phyloP scores from a whole-genome alignment of 208 protist genomes.

The Trypanosoma lewisi region DNA sequence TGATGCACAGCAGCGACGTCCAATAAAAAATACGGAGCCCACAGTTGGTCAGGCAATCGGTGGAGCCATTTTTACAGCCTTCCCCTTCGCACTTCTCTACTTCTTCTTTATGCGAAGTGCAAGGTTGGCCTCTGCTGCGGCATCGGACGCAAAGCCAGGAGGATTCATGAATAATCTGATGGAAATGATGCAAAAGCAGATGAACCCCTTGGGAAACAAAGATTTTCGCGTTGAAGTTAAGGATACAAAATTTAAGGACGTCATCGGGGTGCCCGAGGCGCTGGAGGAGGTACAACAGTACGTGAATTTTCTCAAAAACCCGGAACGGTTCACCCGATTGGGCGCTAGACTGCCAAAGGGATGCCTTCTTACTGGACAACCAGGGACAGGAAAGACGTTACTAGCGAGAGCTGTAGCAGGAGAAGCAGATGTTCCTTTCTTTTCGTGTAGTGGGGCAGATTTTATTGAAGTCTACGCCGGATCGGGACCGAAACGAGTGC shows the following conservation, averaged over 20 bases:
- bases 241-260: slow-evolving; percentile 82
- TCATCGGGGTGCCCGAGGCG: slow-evolving; percentile 92
- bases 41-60: slow-evolving; percentile 52
- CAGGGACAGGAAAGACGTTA: slow-evolving; percentile 97
- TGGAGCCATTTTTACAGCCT: slow-evolving; percentile 45
- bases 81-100: slow-evolving; percentile 64
- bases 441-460: slow-evolving; percentile 91
- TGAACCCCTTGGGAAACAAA: slow-evolving; percentile 64
- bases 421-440: slow-evolving; percentile 95
- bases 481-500: slow-evolving; percentile 93
- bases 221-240: slow-evolving; percentile 78
- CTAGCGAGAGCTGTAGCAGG: slow-evolving; percentile 91
- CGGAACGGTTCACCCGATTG: slow-evolving; percentile 91
- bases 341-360: slow-evolving; percentile 96
- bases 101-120: slow-evolving; percentile 54
- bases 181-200: slow-evolving; percentile 61
- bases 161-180: slow-evolving; percentile 52
- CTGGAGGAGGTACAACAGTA: slow-evolving; percentile 95
- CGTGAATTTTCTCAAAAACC: slow-evolving; percentile 94
- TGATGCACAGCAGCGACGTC: slow-evolving; percentile 77
- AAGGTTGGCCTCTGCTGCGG: slow-evolving; percentile 22
- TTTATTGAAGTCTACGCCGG: slow-evolving; percentile 98
- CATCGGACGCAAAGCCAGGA: slow-evolving; percentile 18
- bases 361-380: slow-evolving; percentile 94
- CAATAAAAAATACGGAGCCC: slow-evolving; percentile 64